Evolutionary conservation across 176 grass and related monocot species (phyloP).

Genomic region (Otatea glauca): DNA sequence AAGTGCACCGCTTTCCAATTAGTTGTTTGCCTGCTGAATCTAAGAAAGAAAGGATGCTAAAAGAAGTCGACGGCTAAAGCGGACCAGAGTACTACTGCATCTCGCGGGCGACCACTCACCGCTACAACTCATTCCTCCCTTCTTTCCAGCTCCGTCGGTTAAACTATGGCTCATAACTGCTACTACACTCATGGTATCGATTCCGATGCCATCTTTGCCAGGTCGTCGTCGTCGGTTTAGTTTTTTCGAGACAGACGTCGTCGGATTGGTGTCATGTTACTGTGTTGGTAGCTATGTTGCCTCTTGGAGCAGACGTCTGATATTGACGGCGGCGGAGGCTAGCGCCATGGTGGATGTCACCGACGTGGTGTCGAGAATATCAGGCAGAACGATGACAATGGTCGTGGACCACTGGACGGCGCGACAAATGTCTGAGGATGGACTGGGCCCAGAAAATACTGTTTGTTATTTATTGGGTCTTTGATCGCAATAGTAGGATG

Average conservation of each 20-base stretch:
- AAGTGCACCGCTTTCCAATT: neutral
- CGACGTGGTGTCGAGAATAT: constrained; percentile 42
- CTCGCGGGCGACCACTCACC: constrained; percentile 35
- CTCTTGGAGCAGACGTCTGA: neutral
- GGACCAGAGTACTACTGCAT: constrained; percentile 2
- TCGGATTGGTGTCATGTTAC: neutral
- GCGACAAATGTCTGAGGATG: neutral
- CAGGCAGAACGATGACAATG: constrained; percentile 4
- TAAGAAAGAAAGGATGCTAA: constrained; percentile 18
- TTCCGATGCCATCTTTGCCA: constrained; percentile 27
- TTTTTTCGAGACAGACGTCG: neutral
- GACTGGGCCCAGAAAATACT: neutral
- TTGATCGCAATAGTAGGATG: neutral
- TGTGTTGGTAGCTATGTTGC: no score
- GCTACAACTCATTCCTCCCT: constrained; percentile 25
- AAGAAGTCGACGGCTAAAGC: constrained; percentile 34
- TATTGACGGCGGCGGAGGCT: neutral
- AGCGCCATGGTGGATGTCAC: neutral
- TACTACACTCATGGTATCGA: constrained; percentile 52
- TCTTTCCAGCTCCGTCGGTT: constrained; percentile 31
- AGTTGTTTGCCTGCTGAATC: constrained; percentile 35
- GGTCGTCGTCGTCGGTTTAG: neutral
- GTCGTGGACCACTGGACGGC: constrained; percentile 27
- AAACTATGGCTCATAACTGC: constrained; percentile 16
- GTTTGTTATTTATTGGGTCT: neutral